phyloP scores from a whole-genome alignment of 768 basidiomycete genomes.

The Hericium coralloides region DNA sequence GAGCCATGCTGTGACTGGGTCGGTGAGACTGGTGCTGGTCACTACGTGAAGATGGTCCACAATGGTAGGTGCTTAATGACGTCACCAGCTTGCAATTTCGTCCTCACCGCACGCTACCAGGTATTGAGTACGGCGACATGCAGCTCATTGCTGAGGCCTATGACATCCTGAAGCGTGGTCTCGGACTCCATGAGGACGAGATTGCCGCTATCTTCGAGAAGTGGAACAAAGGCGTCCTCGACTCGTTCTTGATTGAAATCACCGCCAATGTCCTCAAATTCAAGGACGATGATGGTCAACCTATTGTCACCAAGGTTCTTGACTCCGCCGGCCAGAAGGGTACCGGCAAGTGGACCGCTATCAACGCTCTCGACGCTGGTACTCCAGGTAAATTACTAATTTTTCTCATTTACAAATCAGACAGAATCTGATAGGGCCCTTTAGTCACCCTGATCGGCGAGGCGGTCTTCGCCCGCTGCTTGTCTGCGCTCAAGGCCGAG shows the following conservation, averaged over 20 bases:
- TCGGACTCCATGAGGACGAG: slow-evolving; percentile 78
- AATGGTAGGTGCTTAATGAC: slow-evolving; percentile 46
- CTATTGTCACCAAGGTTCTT: slow-evolving; percentile 88
- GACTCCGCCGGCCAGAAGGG: slow-evolving; percentile 98
- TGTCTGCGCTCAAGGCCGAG: slow-evolving; percentile 96
- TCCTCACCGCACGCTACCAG: slow-evolving; percentile 29
- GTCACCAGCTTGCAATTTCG: slow-evolving; percentile 3
- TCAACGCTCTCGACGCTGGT: slow-evolving; percentile 90
- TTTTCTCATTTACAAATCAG: background rate
- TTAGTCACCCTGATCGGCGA: slow-evolving; percentile 97
- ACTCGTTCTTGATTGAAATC: slow-evolving; percentile 99
- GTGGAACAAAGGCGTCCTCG: slow-evolving; percentile 99
- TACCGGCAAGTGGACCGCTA: slow-evolving; percentile 99
- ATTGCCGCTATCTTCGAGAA: slow-evolving; percentile 89
- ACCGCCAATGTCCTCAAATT: slow-evolving; percentile 94
- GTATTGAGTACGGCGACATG: slow-evolving; percentile 99
- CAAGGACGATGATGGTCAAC: slow-evolving; percentile 91
- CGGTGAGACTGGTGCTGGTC: slow-evolving; percentile 88
- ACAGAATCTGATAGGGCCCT: slow-evolving; percentile 6
- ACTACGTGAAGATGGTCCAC: slow-evolving; percentile 99
- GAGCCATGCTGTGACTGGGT: slow-evolving; percentile 99
- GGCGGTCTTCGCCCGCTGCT: slow-evolving; percentile 97
- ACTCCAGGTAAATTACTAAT: slow-evolving; percentile 51
- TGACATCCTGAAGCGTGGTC: slow-evolving; percentile 95
- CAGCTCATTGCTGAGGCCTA: slow-evolving; percentile 98